Conservation (phyloP, 768 basidiomycete species). For the Tricholomella constricta region DNA sequence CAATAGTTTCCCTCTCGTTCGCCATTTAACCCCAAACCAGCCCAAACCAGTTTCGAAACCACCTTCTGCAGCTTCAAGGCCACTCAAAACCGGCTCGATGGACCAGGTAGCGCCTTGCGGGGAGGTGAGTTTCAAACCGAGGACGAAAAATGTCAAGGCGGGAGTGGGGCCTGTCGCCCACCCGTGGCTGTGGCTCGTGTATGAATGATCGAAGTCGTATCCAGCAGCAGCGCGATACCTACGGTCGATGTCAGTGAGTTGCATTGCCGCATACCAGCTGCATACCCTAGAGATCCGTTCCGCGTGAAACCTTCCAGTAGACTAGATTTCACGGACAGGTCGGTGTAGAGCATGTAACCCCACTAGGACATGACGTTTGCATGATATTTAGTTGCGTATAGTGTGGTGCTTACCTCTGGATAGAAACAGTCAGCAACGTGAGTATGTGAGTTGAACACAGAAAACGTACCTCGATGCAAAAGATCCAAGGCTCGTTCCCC, state of each 20-base stretch:
- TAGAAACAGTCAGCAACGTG: neutral
- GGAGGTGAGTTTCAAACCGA: conserved; percentile 44
- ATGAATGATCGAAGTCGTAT: conserved; percentile 47
- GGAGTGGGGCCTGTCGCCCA: conserved; percentile 53
- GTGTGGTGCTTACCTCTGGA: conserved; percentile 13
- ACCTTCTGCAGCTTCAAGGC: conserved; percentile 42
- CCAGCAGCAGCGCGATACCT: conserved; percentile 47
- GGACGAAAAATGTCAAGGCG: conserved; percentile 47
- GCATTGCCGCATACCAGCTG: neutral
- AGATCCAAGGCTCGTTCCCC: conserved; percentile 49
- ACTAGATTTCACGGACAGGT: conserved; percentile 40
- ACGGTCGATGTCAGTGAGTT: neutral
- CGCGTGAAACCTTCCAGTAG: conserved; percentile 49
- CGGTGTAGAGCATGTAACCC: conserved; percentile 53
- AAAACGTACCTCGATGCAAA: conserved; percentile 32
- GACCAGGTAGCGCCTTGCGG: conserved; percentile 44
- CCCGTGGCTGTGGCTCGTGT: conserved; percentile 50
- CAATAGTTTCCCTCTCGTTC: conserved; percentile 13
- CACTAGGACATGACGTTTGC: conserved; percentile 26
- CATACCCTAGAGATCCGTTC: conserved; percentile 47
- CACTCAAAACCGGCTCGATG: conserved; percentile 44
- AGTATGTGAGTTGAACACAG: neutral
- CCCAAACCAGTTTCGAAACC: conserved; percentile 49
- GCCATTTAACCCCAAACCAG: conserved; percentile 47
- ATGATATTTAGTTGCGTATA: neutral